Evolutionary conservation across 257 asterid genomes (phyloP), one percentile per base, ranked within the genome.

Genomic region (Eustoma russellianum): DNA sequence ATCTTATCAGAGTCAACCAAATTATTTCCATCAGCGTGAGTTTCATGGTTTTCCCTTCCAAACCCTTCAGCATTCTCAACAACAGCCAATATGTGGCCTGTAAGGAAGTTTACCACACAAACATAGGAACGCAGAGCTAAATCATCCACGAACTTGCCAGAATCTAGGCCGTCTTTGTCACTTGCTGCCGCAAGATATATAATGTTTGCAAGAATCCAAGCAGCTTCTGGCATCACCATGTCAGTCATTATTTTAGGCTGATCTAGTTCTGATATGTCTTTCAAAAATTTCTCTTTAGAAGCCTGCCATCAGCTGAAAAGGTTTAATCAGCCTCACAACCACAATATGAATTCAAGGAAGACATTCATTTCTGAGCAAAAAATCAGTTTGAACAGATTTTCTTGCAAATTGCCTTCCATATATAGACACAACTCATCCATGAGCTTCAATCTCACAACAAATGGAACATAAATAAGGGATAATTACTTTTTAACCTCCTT

Each of bases 271-370:
- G 81, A 66, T 48, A 86, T 59, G 66, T 82, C 80, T 75, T 78
- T 72, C 65, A 80, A 69, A 77, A 82, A 72, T 80, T 73, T 74
- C 81, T 84, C 95, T 70, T 70, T 87, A 43, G 82, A 79, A 60
- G 79, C 73, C 98, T 91, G 96, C 73, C 92, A 84, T 76, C 87
- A 91, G 81, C 98, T 87, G 94, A 79, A 91, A 84, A 70, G 66
- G 85, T 82, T 72, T 77, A 83, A 87, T 91, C 79, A 91, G 95
- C 66, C 70, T 72, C 77, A 64, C 72, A 38, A 38, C 43, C 1
- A 11, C 43, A 9, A 38, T 38, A 38, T 1, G 43, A 4, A 38
- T 38, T 38, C 43, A 38, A 8, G 43, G 43, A 8, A 10, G 11
- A 38, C 12, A 38, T 38, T 7, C 12, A 7, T 8, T 7, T 38